Conservation (phyloP, 2,329 filamentous ascomycete genomes). For the Tolypocladium cylindrosporum region DNA sequence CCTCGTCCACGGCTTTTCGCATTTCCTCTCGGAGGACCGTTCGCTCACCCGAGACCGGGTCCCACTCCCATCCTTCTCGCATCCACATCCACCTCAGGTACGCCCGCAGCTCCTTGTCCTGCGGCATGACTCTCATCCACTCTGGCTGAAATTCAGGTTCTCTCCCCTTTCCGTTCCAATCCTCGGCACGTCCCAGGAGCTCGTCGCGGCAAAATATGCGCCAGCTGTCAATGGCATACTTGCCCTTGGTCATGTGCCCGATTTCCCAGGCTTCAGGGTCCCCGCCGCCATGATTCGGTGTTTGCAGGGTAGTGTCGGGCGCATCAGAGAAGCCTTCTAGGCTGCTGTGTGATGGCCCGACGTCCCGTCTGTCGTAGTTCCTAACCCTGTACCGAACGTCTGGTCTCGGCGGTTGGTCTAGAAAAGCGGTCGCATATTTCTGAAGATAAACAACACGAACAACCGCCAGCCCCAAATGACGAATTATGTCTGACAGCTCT, state of each 20-base stretch:
- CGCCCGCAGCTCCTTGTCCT: conserved; percentile 82
- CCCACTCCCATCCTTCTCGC: conserved; percentile 75
- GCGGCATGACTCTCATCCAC: conserved; percentile 78
- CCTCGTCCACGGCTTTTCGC: conserved; percentile 45
- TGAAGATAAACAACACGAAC: conserved; percentile 60
- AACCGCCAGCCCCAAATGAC: conserved; percentile 59
- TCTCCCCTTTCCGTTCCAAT: conserved; percentile 53
- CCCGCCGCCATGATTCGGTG: conserved; percentile 2
- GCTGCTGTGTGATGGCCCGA: conserved; percentile 8
- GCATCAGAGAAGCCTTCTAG: background rate
- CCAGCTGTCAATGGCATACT: conserved; percentile 84
- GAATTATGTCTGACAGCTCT: conserved; percentile 53
- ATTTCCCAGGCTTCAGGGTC: conserved; percentile 61
- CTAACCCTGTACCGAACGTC: conserved; percentile 44
- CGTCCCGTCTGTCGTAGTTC: conserved; percentile 32
- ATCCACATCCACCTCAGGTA: conserved; percentile 90
- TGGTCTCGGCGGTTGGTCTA: conserved; percentile 49
- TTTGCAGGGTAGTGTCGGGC: background rate
- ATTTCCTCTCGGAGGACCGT: conserved; percentile 41
- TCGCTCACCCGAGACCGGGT: conserved; percentile 58
- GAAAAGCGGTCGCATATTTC: conserved; percentile 59
- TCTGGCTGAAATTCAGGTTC: conserved; percentile 61
- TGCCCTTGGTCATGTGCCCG: conserved; percentile 71
- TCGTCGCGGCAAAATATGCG: conserved; percentile 84
- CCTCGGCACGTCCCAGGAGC: conserved; percentile 53